Conservation (phyloP, 2,329 filamentous ascomycete genomes). For the Sporothrix variecibatus region DNA sequence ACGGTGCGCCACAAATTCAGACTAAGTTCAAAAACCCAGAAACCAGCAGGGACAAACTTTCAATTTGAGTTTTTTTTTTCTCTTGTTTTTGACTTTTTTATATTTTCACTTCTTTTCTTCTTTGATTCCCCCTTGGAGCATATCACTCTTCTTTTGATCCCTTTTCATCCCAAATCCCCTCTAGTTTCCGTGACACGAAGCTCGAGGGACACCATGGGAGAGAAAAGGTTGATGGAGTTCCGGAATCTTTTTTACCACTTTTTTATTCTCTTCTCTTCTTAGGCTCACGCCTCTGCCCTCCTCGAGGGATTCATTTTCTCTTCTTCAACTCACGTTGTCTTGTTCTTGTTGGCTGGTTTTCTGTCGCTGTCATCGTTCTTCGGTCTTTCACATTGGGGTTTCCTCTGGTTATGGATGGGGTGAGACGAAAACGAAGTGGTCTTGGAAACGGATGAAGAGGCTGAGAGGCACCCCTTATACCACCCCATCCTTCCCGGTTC, state of each 20-base stretch:
- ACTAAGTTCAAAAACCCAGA: background rate
- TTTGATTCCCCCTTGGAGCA: slow-evolving; percentile 11
- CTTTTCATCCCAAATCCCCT: background rate
- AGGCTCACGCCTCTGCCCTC: background rate
- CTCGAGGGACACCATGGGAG: background rate
- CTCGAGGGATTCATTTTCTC: background rate
- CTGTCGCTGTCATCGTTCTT: background rate
- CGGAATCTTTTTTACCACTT: background rate
- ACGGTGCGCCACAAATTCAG: background rate
- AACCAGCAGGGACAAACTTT: background rate
- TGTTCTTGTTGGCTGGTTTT: background rate
- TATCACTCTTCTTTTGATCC: background rate
- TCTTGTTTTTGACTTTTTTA: background rate
- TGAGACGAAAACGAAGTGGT: background rate
- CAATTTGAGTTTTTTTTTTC: background rate
- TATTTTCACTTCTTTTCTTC: background rate
- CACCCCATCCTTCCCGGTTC: background rate
- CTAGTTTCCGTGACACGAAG: slow-evolving; percentile 18
- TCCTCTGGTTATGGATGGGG: background rate
- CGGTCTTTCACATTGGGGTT: background rate
- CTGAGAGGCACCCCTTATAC: background rate
- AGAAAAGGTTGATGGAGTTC: background rate
- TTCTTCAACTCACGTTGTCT: background rate
- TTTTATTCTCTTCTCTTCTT: background rate
- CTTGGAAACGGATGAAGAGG: background rate